phyloP scores from a whole-genome alignment of 805 yeast genomes.

The Saccharomycopsis selenospora region DNA sequence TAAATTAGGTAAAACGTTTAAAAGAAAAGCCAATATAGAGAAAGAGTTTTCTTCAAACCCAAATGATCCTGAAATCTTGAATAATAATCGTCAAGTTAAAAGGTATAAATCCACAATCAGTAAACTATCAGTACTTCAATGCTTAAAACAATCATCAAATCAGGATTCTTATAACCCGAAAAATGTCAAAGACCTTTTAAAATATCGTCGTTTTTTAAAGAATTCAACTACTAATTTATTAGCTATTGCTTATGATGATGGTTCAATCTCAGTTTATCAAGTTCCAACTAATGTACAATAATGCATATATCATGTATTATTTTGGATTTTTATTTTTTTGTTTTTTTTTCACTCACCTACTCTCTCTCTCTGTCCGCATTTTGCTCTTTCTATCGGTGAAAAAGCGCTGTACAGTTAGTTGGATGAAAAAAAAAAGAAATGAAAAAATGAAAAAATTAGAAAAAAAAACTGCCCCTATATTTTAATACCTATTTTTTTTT shows the following conservation, averaged over 20 bases:
- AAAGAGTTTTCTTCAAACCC: slow-evolving; percentile 26
- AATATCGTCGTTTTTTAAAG: slow-evolving; percentile 25
- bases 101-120: slow-evolving; percentile 25
- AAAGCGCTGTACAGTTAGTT: too few relatives aligned
- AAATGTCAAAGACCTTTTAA: background rate
- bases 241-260: slow-evolving; percentile 50
- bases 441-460: background rate
- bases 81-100: slow-evolving; percentile 30
- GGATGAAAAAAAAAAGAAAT: background rate
- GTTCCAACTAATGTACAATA: background rate
- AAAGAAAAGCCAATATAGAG: background rate
- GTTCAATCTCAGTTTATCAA: slow-evolving; percentile 39
- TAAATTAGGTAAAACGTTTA: slow-evolving; percentile 23
- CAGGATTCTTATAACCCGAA: background rate
- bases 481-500: too few relatives aligned
- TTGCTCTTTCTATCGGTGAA: too few relatives aligned
- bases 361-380: too few relatives aligned
- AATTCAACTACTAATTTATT: slow-evolving; percentile 27
- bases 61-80: slow-evolving; percentile 26
- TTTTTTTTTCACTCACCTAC: too few relatives aligned
- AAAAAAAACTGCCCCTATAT: too few relatives aligned
- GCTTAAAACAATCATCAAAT: slow-evolving; percentile 11
- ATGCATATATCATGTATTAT: too few relatives aligned
- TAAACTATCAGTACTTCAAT: slow-evolving; percentile 27
- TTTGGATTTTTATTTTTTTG: background rate